These are phyloP conservation scores for Botryotinia narcissicola DNA, from an alignment of 2,329 filamentous ascomycete genomes.

Conservation along the genomic window DNA sequence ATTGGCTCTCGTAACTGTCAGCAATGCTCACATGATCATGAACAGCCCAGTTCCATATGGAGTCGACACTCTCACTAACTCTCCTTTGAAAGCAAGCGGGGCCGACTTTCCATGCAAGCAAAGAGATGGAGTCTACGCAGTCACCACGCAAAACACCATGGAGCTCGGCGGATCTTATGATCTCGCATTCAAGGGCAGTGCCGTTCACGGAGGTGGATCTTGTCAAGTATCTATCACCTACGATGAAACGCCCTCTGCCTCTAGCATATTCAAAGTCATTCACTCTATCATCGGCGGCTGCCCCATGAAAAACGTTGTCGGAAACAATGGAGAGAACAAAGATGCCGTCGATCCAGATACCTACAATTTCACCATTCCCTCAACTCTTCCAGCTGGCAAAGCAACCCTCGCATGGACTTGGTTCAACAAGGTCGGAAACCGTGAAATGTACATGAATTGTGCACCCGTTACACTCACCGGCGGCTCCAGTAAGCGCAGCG, in stretches of 20 bases:
- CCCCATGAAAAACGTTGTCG: conserved; percentile 56
- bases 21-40: conserved; percentile 76
- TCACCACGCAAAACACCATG: conserved; percentile 50
- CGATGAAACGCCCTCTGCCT: conserved; percentile 64
- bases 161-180: conserved; percentile 59
- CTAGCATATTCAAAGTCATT: conserved; percentile 82
- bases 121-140: conserved; percentile 47
- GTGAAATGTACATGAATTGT: conserved; percentile 98
- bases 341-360: conserved; percentile 47
- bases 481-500: conserved; percentile 41
- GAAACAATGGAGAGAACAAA: conserved; percentile 56
- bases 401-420: conserved; percentile 89
- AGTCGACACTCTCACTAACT: conserved; percentile 52
- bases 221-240: conserved; percentile 88
- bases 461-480: conserved; percentile 66
- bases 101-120: conserved; percentile 82
- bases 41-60: conserved; percentile 63
- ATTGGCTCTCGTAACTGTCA: conserved; percentile 56
- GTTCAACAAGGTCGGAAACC: conserved; percentile 90
- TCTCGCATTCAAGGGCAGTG: conserved; percentile 67
- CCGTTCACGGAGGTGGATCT: conserved; percentile 85
- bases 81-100: conserved; percentile 56
- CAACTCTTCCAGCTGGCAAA: conserved; percentile 68
- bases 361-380: conserved; percentile 71
- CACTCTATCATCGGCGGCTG: conserved; percentile 86